Conservation (phyloP, 495 filamentous ascomycete species). For the Penicillium canariense region DNA sequence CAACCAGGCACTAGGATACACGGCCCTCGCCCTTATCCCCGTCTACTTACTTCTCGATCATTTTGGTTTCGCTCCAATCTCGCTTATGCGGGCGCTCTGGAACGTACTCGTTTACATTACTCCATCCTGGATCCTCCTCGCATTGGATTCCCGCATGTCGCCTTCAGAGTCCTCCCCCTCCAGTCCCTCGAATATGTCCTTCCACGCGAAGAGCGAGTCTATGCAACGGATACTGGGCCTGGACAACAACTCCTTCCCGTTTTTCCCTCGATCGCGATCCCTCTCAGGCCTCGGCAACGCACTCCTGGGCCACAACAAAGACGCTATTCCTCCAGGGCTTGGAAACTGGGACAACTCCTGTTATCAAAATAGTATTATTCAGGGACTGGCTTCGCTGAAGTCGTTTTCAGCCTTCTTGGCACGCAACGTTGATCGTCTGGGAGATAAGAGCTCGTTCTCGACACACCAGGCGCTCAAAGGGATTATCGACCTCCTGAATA, state of each 20-base stretch:
- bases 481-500: constrained; percentile 65
- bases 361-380: constrained; percentile 95
- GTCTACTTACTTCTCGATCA: constrained; percentile 29
- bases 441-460: constrained; percentile 35
- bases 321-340: constrained; percentile 64
- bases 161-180: constrained; percentile 22
- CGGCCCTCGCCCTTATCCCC: constrained; percentile 23
- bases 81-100: constrained; percentile 49
- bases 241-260: constrained; percentile 51
- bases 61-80: constrained; percentile 28
- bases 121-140: constrained; percentile 58
- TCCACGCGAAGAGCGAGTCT: constrained; percentile 59
- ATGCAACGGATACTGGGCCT: constrained; percentile 67
- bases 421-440: constrained; percentile 43
- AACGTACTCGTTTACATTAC: constrained; percentile 59
- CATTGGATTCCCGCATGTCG: constrained; percentile 49
- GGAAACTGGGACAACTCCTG: constrained; percentile 94
- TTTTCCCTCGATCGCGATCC: constrained; percentile 45
- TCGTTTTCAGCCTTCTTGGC: constrained; percentile 55
- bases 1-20: constrained; percentile 26
- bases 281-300: constrained; percentile 43
- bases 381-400: constrained; percentile 75
- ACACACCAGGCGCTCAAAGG: constrained; percentile 58
- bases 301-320: constrained; percentile 35
- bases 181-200: constrained; percentile 22